Conservation (phyloP, 345 rosid genomes). For the Hevea brasiliensis region DNA sequence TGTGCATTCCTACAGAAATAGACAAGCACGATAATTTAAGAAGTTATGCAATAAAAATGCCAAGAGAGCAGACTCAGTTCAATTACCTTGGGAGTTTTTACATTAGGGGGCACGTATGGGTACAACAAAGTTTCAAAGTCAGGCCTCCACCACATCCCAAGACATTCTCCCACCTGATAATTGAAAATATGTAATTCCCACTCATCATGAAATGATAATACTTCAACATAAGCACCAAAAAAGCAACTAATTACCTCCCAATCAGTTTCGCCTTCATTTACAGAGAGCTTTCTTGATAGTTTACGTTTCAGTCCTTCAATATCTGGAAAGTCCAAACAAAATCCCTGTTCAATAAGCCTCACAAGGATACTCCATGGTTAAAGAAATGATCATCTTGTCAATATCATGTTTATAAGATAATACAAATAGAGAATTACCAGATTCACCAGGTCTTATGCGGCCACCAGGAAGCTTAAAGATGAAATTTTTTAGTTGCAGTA, state of each 20-base stretch:
- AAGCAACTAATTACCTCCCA: slow-evolving; percentile 58
- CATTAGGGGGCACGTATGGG: slow-evolving; percentile 66
- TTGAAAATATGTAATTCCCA: slow-evolving; percentile 10
- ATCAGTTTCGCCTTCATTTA: slow-evolving; percentile 38
- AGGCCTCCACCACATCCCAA: slow-evolving; percentile 91
- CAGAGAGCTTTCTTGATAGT: slow-evolving; percentile 64
- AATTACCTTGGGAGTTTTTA: slow-evolving; percentile 67
- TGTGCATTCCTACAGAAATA: slow-evolving; percentile 58
- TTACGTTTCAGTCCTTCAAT: slow-evolving; percentile 72
- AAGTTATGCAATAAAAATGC: not conserved
- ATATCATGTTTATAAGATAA: not conserved
- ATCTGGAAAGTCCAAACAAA: slow-evolving; percentile 41
- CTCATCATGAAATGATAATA: not conserved
- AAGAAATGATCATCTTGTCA: not conserved
- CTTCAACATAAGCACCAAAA: not conserved
- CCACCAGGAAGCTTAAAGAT: slow-evolving; percentile 83
- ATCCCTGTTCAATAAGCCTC: slow-evolving; percentile 15
- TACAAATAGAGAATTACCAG: slow-evolving; percentile 43
- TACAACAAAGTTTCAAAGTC: slow-evolving; percentile 63
- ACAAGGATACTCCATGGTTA: no score
- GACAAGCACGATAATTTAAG: not conserved
- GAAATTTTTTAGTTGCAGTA: slow-evolving; percentile 69
- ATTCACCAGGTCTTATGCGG: slow-evolving; percentile 74
- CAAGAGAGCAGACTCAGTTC: slow-evolving; percentile 7
- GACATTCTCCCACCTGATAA: slow-evolving; percentile 68